phyloP scores from a whole-genome alignment of 345 rosid species.

The Tarenaya hassleriana region DNA sequence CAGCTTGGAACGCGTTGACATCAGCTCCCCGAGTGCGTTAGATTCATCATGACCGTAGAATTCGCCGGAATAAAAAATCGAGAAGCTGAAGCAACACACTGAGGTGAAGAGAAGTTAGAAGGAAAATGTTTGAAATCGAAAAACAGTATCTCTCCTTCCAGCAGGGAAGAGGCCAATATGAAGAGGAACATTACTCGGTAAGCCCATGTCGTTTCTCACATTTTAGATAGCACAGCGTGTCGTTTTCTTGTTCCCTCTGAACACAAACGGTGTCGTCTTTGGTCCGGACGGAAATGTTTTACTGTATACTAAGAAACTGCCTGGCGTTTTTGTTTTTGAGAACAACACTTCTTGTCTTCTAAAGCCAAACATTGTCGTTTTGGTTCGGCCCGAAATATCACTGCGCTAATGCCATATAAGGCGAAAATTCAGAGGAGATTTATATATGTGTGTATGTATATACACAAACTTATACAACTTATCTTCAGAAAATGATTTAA shows the following conservation, averaged over 20 bases:
- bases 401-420: conserved; percentile 18
- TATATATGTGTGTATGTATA: no score
- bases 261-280: no score
- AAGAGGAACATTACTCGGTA: neutral
- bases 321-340: no score
- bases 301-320: no score
- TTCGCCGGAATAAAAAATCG: conserved; percentile 19
- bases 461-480: no score
- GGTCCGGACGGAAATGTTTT: neutral
- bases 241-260: neutral
- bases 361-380: neutral
- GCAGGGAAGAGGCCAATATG: neutral
- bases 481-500: no score
- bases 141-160: no score
- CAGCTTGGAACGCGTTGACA: conserved; percentile 91
- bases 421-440: conserved; percentile 47
- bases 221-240: neutral
- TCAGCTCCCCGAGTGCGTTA: conserved; percentile 98
- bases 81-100: neutral
- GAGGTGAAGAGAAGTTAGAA: conserved; percentile 6
- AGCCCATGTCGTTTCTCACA: conserved; percentile 11
- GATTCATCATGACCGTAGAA: conserved; percentile 59
- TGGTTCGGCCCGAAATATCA: neutral
- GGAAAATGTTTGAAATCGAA: conserved; percentile 2
- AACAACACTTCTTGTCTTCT: no score